These are phyloP conservation scores for Anthostomella pinea DNA, from an alignment of 2,329 filamentous ascomycete species.

Conservation along the genomic window DNA sequence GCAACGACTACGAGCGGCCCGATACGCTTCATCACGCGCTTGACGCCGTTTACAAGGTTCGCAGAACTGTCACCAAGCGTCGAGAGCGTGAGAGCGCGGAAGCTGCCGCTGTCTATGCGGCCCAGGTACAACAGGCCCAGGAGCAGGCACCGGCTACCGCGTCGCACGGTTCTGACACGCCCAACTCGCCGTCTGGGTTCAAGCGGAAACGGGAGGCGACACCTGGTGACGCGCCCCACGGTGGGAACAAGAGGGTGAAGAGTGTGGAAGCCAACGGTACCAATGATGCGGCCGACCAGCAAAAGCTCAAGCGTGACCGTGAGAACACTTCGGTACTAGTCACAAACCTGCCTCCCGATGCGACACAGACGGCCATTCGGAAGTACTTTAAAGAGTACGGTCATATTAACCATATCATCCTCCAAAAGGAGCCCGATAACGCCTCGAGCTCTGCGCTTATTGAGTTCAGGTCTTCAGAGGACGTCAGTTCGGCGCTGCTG, in stretches of 20 bases:
- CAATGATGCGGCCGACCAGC: constrained; percentile 34
- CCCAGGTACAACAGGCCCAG: constrained; percentile 32
- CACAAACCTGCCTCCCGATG: constrained; percentile 68
- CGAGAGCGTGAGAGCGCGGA: constrained; percentile 64
- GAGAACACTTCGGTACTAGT: constrained; percentile 87
- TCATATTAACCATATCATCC: constrained; percentile 72
- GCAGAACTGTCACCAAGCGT: constrained; percentile 60
- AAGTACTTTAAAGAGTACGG: constrained; percentile 94
- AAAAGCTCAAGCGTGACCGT: constrained; percentile 71
- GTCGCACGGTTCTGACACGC: constrained; percentile 23
- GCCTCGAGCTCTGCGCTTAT: constrained; percentile 69
- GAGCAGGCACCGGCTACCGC: constrained; percentile 33
- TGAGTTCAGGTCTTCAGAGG: constrained; percentile 79
- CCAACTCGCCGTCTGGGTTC: constrained; percentile 38
- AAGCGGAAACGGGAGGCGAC: constrained; percentile 76
- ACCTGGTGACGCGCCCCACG: constrained; percentile 47
- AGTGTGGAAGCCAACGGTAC: constrained; percentile 34
- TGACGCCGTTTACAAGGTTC: constrained; percentile 68
- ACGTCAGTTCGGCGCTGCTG: constrained; percentile 76
- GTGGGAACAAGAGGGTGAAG: constrained; percentile 65
- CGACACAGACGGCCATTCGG: constrained; percentile 69
- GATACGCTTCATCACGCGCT: constrained; percentile 71
- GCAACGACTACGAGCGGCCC: constrained; percentile 85
- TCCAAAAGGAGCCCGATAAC: constrained; percentile 61
- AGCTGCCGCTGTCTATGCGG: constrained; percentile 52